phyloP scores from a whole-genome alignment of 2,329 filamentous ascomycete genomes.

The Metarhizium brunneum region DNA sequence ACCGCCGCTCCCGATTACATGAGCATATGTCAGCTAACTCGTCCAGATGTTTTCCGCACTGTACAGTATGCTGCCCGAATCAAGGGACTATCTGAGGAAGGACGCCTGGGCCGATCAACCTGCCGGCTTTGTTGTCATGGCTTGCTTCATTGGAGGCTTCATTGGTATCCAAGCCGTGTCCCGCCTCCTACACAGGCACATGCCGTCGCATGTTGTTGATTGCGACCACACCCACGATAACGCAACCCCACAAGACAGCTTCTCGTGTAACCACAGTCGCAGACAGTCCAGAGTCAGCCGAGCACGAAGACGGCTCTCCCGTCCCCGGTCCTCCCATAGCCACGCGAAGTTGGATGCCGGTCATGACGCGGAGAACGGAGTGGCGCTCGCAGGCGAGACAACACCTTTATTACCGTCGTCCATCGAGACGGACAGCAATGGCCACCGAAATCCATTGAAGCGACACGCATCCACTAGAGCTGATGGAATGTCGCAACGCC shows the following conservation, averaged over 20 bases:
- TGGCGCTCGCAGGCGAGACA: slow-evolving; percentile 27
- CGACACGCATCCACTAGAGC: slow-evolving; percentile 19
- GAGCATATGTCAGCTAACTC: background rate
- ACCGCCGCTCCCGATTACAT: background rate
- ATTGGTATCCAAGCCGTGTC: slow-evolving; percentile 68
- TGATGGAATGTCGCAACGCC: slow-evolving; percentile 19
- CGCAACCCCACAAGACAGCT: slow-evolving; percentile 21
- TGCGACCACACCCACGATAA: slow-evolving; percentile 68
- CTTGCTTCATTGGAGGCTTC: slow-evolving; percentile 61
- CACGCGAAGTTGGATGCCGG: slow-evolving; percentile 1
- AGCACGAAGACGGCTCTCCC: slow-evolving; percentile 20
- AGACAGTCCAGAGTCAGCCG: slow-evolving; percentile 21
- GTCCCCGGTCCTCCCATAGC: slow-evolving; percentile 15
- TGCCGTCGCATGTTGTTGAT: slow-evolving; percentile 72
- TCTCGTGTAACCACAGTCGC: slow-evolving; percentile 15
- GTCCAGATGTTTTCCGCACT: slow-evolving; percentile 78
- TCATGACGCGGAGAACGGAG: slow-evolving; percentile 6
- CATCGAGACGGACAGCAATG: slow-evolving; percentile 17
- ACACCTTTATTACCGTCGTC: slow-evolving; percentile 35
- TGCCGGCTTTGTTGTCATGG: slow-evolving; percentile 62
- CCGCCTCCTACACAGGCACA: slow-evolving; percentile 59
- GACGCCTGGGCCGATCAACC: slow-evolving; percentile 56
- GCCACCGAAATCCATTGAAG: slow-evolving; percentile 15
- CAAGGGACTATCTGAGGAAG: slow-evolving; percentile 65
- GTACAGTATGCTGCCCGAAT: slow-evolving; percentile 86